Conservation (phyloP, 73 alveolate genomes). For the Paramecium primaurelia region DNA sequence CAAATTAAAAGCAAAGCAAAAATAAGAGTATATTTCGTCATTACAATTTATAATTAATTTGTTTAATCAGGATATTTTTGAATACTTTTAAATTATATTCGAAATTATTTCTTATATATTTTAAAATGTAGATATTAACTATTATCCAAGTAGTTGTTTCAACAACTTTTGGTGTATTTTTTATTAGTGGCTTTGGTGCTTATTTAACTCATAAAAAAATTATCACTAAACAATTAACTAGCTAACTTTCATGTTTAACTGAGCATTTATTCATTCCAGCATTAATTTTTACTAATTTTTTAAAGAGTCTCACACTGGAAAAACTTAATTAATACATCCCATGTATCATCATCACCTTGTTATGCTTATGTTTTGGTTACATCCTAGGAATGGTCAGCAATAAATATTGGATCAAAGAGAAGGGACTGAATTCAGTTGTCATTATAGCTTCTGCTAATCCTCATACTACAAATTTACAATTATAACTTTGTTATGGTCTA, state of each 20-base stretch:
- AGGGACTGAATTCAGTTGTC: neutral
- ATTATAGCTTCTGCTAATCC: conserved; percentile 1
- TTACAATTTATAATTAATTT: neutral
- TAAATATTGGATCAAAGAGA: neutral
- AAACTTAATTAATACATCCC: neutral
- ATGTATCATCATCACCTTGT: neutral
- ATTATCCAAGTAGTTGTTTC: neutral
- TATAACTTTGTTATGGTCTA: neutral
- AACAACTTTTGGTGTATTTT: neutral
- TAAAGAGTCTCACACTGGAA: neutral
- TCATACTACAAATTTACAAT: neutral
- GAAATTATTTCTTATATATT: no score
- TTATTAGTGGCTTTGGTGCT: neutral
- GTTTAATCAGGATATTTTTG: neutral
- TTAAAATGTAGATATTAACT: neutral
- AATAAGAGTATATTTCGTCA: neutral
- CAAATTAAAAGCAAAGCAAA: neutral
- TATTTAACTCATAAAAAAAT: neutral
- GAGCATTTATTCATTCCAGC: conserved; percentile 9
- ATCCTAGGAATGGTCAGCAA: neutral
- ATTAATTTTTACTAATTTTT: neutral
- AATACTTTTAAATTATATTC: neutral
- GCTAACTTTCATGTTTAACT: neutral
- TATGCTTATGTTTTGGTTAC: neutral
- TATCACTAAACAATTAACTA: neutral